Percentiles rank a stretch among this genome's conserved stretches.
Conservation (phyloP, 2,329 filamentous ascomycete species). For the Neonectria hederae region DNA sequence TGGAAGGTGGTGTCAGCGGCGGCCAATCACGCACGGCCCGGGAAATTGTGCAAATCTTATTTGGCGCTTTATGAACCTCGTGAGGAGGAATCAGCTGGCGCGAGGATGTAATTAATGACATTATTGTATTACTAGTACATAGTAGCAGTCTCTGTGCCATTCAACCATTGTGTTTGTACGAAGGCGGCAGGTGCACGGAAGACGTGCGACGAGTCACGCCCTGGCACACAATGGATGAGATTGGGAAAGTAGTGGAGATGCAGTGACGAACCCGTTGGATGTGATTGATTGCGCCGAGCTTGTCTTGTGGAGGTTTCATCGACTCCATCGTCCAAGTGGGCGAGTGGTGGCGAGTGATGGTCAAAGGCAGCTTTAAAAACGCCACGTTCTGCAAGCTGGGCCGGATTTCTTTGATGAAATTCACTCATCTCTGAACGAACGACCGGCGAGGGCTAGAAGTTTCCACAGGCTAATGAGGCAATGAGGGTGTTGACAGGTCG, state of each 20-base stretch:
- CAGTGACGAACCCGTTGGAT: not conserved
- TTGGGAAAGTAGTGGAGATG: not conserved
- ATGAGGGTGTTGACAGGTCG: not conserved
- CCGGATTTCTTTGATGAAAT: not conserved
- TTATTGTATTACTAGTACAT: not conserved
- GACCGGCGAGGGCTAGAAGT: not conserved
- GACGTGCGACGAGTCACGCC: not conserved
- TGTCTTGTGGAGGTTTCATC: slow-evolving; percentile 11
- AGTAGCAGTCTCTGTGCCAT: not conserved
- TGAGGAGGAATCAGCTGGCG: not conserved
- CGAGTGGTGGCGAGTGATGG: not conserved
- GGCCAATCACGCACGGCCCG: slow-evolving; percentile 25
- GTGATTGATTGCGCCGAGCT: slow-evolving; percentile 9
- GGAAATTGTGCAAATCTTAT: slow-evolving; percentile 47
- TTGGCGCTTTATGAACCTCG: slow-evolving; percentile 26
- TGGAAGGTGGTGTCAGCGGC: slow-evolving; percentile 10
- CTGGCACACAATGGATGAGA: not conserved
- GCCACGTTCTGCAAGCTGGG: not conserved
- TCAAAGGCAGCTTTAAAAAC: slow-evolving; percentile 2
- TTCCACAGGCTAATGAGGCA: not conserved
- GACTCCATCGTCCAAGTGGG: not conserved
- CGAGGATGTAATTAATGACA: not conserved
- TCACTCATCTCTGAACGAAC: not conserved
- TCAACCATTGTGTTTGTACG: not conserved
- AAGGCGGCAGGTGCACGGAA: not conserved